phyloP scores from a whole-genome alignment of 129 eudicot species.

The Smallanthus sonchifolius region DNA sequence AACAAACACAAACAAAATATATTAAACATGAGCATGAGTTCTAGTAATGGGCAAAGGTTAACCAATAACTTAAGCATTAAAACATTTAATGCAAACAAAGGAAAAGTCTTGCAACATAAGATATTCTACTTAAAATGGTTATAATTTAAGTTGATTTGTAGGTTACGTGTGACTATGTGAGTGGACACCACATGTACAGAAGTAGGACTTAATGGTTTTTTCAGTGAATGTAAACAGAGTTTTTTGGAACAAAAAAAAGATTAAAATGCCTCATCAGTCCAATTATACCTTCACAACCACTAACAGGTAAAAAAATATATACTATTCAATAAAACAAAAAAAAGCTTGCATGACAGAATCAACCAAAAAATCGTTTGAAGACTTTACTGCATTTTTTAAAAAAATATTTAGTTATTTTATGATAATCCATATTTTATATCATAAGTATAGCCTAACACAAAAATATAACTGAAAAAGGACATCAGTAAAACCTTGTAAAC shows the following conservation, averaged over 20 bases:
- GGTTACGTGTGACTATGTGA: background rate
- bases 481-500: background rate
- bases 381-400: background rate
- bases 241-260: background rate
- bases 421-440: background rate
- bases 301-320: background rate
- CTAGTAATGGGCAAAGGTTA: too few relatives aligned
- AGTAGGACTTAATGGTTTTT: background rate
- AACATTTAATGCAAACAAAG: constrained; percentile 37
- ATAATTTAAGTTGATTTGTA: background rate
- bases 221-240: background rate
- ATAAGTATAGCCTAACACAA: background rate
- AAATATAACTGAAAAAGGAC: background rate
- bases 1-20: too few relatives aligned
- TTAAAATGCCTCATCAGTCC: background rate
- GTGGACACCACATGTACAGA: background rate
- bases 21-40: too few relatives aligned
- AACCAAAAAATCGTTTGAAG: background rate
- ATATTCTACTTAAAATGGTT: background rate
- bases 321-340: background rate
- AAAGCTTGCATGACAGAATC: background rate
- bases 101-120: background rate
- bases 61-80: too few relatives aligned
- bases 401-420: background rate
- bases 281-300: background rate